Evolutionary conservation across 306 rosid species (phyloP), one percentile per base, ranked within the genome.

Genomic region (Castanea sativa): DNA sequence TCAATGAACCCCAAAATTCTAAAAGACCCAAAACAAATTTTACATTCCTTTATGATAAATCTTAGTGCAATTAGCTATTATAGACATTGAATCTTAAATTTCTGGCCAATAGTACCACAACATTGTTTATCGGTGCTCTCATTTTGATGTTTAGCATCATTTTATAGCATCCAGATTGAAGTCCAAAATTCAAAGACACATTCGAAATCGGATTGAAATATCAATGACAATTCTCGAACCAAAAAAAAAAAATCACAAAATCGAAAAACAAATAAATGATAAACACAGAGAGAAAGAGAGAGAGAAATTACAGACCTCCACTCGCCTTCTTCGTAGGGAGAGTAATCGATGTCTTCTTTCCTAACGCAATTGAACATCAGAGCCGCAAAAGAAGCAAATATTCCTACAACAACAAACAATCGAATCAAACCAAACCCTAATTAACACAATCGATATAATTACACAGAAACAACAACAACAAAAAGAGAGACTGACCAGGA

Each of bases 301-400:
- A 55, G 12, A 74, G 52, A 77, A 61, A 55, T 65, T 57, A 52
- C 82, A 58, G 53, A 91, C 99, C 97, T 93, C 98, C 99, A 95
- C 89, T 95, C 99, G 89, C 98, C 96, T 74, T 91, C 99, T 69
- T 95, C 99, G 8, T 93, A 96, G 6, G 99, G 99, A 78, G 99
- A 93, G 84, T 93, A 93, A 65, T 96, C 98, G 63, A 96, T 96
- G 79, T 96, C 98, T 52, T 93, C 96, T 84, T 91, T 96, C 76
- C 95, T 91, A 59, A 96, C 99, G 83, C 99, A 91, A 88, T 96
- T 96, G 94, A 96, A 96, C 98, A 96, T 96, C 84, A 96, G 71
- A 71, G 98, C 99, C 75, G 97, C 99, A 21, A 93, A 78, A 61
- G 99, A 91, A 27, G 97, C 99, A 51, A 96, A 96, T 56, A 96